phyloP scores from a whole-genome alignment of 2,329 filamentous ascomycete genomes.

The Endocalyx cinctus region DNA sequence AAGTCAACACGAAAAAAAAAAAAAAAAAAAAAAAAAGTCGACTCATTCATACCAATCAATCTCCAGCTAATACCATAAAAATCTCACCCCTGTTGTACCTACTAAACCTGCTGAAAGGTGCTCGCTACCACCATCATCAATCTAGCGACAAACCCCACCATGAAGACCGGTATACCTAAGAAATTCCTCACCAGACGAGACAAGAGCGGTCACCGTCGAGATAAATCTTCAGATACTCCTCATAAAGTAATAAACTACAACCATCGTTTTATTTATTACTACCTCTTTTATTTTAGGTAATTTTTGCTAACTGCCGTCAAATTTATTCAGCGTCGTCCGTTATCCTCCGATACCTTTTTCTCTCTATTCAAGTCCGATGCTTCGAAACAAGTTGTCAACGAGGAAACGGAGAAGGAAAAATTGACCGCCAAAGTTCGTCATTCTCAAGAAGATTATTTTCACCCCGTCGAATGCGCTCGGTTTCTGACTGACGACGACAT shows the following conservation, averaged over 20 bases:
- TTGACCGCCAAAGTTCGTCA: constrained; percentile 34
- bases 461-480: too few relatives aligned
- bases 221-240: constrained; percentile 50
- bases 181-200: constrained; percentile 69
- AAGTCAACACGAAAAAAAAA: too few relatives aligned
- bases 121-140: too few relatives aligned
- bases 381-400: constrained; percentile 50
- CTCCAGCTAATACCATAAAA: too few relatives aligned
- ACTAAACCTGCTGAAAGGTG: too few relatives aligned
- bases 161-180: constrained; percentile 51
- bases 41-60: too few relatives aligned
- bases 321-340: constrained; percentile 48
- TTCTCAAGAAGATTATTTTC: too few relatives aligned
- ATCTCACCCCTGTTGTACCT: too few relatives aligned
- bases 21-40: too few relatives aligned
- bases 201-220: constrained; percentile 53
- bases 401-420: constrained; percentile 40
- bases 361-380: constrained; percentile 61
- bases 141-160: constrained; percentile 29
- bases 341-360: constrained; percentile 54
- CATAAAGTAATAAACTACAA: constrained; percentile 52
- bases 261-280: too few relatives aligned
- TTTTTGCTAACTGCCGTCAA: constrained; percentile 7
- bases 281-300: too few relatives aligned
- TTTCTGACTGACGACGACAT: too few relatives aligned